Base-by-base conservation (phyloP, 805 yeast genomes). In the Hanseniaspora singularis region DNA sequence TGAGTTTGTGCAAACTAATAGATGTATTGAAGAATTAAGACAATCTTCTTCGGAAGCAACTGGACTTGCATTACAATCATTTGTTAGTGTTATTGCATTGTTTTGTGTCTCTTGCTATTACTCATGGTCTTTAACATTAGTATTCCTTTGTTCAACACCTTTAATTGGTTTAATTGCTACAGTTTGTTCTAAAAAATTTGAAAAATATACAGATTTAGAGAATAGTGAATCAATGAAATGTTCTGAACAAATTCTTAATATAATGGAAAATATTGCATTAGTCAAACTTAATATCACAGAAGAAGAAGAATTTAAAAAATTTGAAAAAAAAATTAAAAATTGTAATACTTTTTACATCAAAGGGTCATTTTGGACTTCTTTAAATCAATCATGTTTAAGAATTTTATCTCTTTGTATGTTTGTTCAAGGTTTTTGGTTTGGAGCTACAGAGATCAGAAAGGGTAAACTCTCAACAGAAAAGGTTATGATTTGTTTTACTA, bases 361-460 rank as follows among this genome's bases (percentile, higher is more conserved):
- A 37, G 71, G 68, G 14, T 63, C 75, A 4, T 65, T 78, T 11
- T 50, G 55, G 19, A 41, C 38, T 4, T 31, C 50, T 4, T 55
- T 72, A 0, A 87, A 85, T 56, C 60, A 72, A 19, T 79, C 82
- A 0, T 36, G 73, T 0, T 61, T 80, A 42, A 73, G 79, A 54
- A 63, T 73, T 20, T 53, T 88, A 3, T 70, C 80, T 0, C 65
- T 85, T 32, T 58, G 77, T 57, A 79, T 87, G 77, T 87, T 89
- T 66, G 82, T 88, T 2, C 95, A 85, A 61, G 94, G 89, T 0
- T 83, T 92, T 55, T 87, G 94, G 85, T 89, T 81, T 64, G 99
- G 97, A 1, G 73, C 80, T 24, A 69, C 68, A 38, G 71, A 83
- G 67, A 79, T 86, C 3, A 61, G 63, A 30, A 60, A 63, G 4